Conservation (phyloP, 2,329 filamentous ascomycete species). For the Trematosphaeria pertusa region DNA sequence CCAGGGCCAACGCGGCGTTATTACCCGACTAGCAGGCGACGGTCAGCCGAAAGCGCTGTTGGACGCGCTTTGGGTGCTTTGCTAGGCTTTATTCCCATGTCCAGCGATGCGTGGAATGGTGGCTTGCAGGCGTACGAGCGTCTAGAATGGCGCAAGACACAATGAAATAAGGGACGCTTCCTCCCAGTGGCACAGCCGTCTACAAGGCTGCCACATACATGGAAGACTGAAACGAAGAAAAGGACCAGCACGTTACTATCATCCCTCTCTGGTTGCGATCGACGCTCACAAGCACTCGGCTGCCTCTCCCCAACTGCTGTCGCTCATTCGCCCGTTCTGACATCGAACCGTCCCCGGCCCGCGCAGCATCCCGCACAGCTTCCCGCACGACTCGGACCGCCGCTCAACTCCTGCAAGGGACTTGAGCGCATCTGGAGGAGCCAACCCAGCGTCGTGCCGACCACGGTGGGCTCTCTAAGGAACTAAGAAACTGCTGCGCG, state of each 20-base stretch:
- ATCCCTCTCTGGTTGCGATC: slow-evolving; percentile 28
- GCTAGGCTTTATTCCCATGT: slow-evolving; percentile 38
- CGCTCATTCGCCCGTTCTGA: slow-evolving; percentile 29
- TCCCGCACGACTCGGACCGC: slow-evolving; percentile 17
- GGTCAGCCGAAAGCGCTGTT: slow-evolving; percentile 27
- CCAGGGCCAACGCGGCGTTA: slow-evolving; percentile 20
- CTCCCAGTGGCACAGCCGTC: slow-evolving; percentile 23
- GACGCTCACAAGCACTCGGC: slow-evolving; percentile 22
- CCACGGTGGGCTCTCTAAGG: slow-evolving; percentile 1
- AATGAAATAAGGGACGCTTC: slow-evolving; percentile 35
- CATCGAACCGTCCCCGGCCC: slow-evolving; percentile 12
- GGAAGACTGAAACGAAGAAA: slow-evolving; percentile 20
- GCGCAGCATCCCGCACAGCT: too few relatives aligned
- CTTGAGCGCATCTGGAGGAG: slow-evolving; percentile 2
- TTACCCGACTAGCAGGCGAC: slow-evolving; percentile 35
- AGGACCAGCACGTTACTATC: slow-evolving; percentile 13
- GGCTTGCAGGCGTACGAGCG: slow-evolving; percentile 34
- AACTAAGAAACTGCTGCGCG: background rate
- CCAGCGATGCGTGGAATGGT: slow-evolving; percentile 24
- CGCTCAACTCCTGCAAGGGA: slow-evolving; percentile 27
- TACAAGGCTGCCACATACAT: slow-evolving; percentile 19
- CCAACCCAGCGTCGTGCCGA: slow-evolving; percentile 3
- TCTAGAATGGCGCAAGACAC: slow-evolving; percentile 25
- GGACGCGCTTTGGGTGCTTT: slow-evolving; percentile 20
- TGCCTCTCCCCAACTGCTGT: slow-evolving; percentile 26